Base-by-base conservation (phyloP, 345 rosid genomes). In the Populus simonii region DNA sequence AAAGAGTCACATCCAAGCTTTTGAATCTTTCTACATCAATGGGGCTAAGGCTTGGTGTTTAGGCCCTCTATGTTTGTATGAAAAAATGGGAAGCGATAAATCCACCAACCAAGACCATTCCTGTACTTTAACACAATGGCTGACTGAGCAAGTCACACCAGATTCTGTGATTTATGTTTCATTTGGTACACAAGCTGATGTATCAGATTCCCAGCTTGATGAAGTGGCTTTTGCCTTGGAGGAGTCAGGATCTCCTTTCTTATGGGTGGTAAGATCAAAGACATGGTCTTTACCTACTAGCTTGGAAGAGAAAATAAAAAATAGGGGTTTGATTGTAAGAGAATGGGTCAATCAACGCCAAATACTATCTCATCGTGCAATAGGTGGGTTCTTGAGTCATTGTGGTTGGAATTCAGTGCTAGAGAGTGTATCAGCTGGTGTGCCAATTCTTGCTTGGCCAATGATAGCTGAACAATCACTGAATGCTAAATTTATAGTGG, bases 371-470 rank as follows among this genome's bases (percentile, higher is more conserved):
- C 82, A 78, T 31, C 39, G 73, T 2, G 72, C 80, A 25, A 43
- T 61, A 1, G 80, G 82, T 12, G 82, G 81, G 29, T 81, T 84
- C 71, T 22, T 78, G 74, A 72, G 84, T 33, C 86, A 80, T 12
- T 80, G 83, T 27, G 79, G 81, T 31, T 71, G 81, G 79, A 83
- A 78, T 73, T 84, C 80, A 1, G 68, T 78, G 25, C 38, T 78
- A 7, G 78, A 72, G 27, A 81, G 80, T 27, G 38, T 77, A 31
- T 33, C 80, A 2, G 75, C 59, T 5, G 75, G 80, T 1, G 80
- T 81, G 70, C 80, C 83, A 8, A 67, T 81, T 41, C 22, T 76
- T 36, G 77, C 65, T 13, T 81, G 83, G 80, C 80, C 83, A 2
- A 81, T 81, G 80, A 76, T 81, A 0, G 80, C 77, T 7, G 84